These are phyloP conservation scores for Clavispora fructus DNA, from an alignment of 805 yeast genomes.

Conservation along the genomic window DNA sequence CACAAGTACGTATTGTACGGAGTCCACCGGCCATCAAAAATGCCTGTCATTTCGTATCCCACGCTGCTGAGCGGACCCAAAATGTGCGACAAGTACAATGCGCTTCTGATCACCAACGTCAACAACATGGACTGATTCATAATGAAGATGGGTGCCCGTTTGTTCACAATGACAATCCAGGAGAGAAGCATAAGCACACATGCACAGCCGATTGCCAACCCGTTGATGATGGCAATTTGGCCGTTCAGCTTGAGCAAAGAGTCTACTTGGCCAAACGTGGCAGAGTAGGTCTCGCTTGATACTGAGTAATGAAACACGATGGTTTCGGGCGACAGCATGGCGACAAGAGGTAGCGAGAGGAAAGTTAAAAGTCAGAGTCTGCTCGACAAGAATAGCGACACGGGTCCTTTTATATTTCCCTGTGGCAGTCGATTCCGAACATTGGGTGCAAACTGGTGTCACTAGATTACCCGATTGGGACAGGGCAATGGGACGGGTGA, in stretches of 20 bases:
- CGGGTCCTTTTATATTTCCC: neutral
- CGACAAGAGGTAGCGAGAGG: too few relatives aligned
- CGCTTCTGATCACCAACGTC: conserved; percentile 54
- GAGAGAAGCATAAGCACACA: conserved; percentile 11
- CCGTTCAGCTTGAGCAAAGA: conserved; percentile 1
- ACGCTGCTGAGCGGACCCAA: conserved; percentile 48
- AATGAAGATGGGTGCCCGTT: conserved; percentile 65
- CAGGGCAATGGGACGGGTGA: neutral
- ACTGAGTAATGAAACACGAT: conserved; percentile 9
- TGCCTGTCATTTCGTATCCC: conserved; percentile 36
- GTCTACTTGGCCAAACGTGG: conserved; percentile 10
- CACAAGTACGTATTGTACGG: conserved; percentile 53
- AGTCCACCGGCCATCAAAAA: conserved; percentile 19
- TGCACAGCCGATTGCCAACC: conserved; percentile 12
- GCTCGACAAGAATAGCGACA: too few relatives aligned
- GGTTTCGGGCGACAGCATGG: neutral
- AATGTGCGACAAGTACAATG: conserved; percentile 51
- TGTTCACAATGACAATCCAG: conserved; percentile 32
- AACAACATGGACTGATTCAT: conserved; percentile 60
- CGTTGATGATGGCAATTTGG: conserved; percentile 7
- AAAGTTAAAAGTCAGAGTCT: too few relatives aligned
- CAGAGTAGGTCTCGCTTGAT: conserved; percentile 2
- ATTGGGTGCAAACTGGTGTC: conserved; percentile 1
- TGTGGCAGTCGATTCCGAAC: neutral
- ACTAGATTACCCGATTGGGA: neutral